These are phyloP conservation scores for Arthrinium puccinioides DNA, from an alignment of 2,329 filamentous ascomycete species.

Conservation along the genomic window DNA sequence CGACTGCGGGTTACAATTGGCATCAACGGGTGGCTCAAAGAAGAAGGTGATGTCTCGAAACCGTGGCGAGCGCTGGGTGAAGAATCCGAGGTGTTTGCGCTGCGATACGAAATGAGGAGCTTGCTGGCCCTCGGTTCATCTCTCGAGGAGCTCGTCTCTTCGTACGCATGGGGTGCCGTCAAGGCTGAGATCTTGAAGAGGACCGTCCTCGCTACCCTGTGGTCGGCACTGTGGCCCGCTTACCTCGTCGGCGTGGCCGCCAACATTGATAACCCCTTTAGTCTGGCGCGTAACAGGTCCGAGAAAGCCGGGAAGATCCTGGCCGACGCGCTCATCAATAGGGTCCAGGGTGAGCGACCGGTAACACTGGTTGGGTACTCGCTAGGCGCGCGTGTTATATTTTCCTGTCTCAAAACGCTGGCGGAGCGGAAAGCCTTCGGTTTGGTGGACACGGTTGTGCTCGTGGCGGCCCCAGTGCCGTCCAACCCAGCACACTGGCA, in stretches of 20 bases:
- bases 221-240: slow-evolving; percentile 64
- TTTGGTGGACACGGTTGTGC: slow-evolving; percentile 52
- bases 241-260: slow-evolving; percentile 58
- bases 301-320: slow-evolving; percentile 73
- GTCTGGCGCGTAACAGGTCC: slow-evolving; percentile 65
- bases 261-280: slow-evolving; percentile 76
- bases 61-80: slow-evolving; percentile 72
- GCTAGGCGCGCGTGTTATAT: slow-evolving; percentile 61
- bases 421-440: slow-evolving; percentile 62
- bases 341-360: slow-evolving; percentile 60
- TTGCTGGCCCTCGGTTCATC: slow-evolving; percentile 70
- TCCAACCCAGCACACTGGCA: slow-evolving; percentile 57
- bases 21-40: slow-evolving; percentile 78
- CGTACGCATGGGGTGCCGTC: slow-evolving; percentile 67
- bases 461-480: slow-evolving; percentile 76
- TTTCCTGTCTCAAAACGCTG: slow-evolving; percentile 55
- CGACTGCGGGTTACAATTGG: slow-evolving; percentile 76
- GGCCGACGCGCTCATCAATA: slow-evolving; percentile 60
- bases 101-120: slow-evolving; percentile 75
- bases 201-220: slow-evolving; percentile 61
- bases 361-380: slow-evolving; percentile 63
- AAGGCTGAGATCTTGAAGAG: slow-evolving; percentile 68
- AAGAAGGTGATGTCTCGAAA: slow-evolving; percentile 65
- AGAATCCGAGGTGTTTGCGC: slow-evolving; percentile 72
- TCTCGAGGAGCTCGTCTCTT: slow-evolving; percentile 64